Base-by-base conservation (phyloP, 495 filamentous ascomycete species). In the Sordaria brevicollis region DNA sequence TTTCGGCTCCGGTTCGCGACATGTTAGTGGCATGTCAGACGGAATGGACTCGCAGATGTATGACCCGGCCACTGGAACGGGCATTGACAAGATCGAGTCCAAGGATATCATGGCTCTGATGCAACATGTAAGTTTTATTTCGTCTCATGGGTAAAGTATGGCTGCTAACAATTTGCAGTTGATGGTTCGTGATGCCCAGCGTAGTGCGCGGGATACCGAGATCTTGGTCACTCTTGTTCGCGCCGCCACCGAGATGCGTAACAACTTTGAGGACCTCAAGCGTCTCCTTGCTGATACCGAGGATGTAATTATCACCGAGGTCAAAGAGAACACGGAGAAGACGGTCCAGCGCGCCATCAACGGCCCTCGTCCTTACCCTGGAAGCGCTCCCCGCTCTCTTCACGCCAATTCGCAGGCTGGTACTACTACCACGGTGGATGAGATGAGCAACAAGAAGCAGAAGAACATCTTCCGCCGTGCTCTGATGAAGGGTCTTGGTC, bases 31-130 rank as follows among this genome's bases (percentile, higher is more conserved):
- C 19, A 91, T 96, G 79, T 97, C 95, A 17, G 93, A 97, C 74
- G 91, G 91, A 17, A 91, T 93, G 88, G 88, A 86, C 37, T 94
- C 92, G 10, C 94, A 93, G 6, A 80, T 97, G 19, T 98, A 97
- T 75, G 95, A 98, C 77, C 89, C 92, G 71, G 86, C 94, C 25
- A 97, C 92, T 6, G 95, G 96, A 34, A 88, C 85, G 66, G 94
- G 94, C 36, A 91, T 97, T 71, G 94, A 98, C 71, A 85, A 89
- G 41, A 99, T 99, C 69, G 90, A 99, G 78, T 97, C 93, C 6
- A 94, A 97, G 80, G 96, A 99, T 77, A 96, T 99, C 74, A 90
- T 98, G 72, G 93, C 95, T 43, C 83, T 99, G 33, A 98, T 99
- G 95, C 94, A 99, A 76, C 95, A 96, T 78, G 89, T 91, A 84